Base-by-base conservation (phyloP, 73 alveolate genomes). In the Stentor roeselii region DNA sequence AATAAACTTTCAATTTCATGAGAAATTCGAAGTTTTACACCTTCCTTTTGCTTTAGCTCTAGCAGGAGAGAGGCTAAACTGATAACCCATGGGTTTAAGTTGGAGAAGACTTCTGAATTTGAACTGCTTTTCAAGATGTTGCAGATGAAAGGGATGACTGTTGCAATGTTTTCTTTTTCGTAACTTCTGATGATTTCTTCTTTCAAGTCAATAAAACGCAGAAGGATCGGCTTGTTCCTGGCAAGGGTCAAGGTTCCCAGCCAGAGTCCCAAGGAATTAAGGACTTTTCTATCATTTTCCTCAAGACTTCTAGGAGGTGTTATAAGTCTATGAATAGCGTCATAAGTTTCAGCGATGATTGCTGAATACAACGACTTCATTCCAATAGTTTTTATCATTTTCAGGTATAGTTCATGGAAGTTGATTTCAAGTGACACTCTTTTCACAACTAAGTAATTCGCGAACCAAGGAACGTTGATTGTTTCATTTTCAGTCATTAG, bases 41-140 rank as follows among this genome's bases (percentile, higher is more conserved):
- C 58, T 3, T 36, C 37, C 21, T 58, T 77, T 3, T 61, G 27
- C 31, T 84, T 75, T 34, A 84, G 39, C 75, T 84, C 89, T 75
- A 35, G 78, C 67, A 84, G 31, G 31, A 84, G 87, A 3, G 89
- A 84, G 21, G 75, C 59, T 3, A 58, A 36, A 40, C 34, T 37
- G 61, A 36, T 82, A 40, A 97, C 61, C 99, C 99, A 97, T 42
- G 99, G 99, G 86, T 94, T 94, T 39, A 80, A 75, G 14, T 78
- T 77, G 41, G 83, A 94, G 76, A 97, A 97, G 0, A 95, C 94
- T 42, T 83, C 87, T 27, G 98, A 90, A 59, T 88, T 85, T 42
- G 60, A 80, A 30, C 94, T 84, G 39, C 90, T 89, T 90, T 91
- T 96, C 40, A 97, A 75, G 35, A 97, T 91, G 78, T 87, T 92